A percentile compares a stretch with the other conserved stretches of the same genome.
phyloP scores from a whole-genome alignment of 305 asterid genomes.

The Fraxinus albicans region DNA sequence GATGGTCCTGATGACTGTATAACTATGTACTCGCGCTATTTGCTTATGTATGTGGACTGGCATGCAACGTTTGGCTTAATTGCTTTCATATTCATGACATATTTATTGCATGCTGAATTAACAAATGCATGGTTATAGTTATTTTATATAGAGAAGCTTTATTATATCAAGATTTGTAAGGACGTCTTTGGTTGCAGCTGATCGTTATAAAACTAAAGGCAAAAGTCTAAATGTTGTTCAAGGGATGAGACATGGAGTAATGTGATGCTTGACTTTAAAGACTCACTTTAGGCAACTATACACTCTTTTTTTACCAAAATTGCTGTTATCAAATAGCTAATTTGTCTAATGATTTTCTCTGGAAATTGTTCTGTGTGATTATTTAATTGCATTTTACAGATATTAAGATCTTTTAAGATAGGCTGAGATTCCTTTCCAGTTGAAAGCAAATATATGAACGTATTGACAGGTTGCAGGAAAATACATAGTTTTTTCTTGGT shows the following conservation, averaged over 20 bases:
- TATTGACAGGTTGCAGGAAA: conserved; percentile 5
- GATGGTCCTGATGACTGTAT: not conserved
- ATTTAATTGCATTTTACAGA: not conserved
- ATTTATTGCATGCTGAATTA: not conserved
- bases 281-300: not conserved
- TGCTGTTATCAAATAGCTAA: not conserved
- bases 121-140: not conserved
- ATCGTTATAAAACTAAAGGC: not conserved
- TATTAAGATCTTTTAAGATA: not conserved
- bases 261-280: not conserved
- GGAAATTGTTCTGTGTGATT: not conserved
- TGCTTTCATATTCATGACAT: not conserved
- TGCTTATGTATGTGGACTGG: not conserved
- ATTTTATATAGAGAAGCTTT: not conserved
- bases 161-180: not conserved
- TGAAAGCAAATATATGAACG: not conserved
- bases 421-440: not conserved
- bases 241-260: not conserved
- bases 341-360: not conserved
- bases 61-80: not conserved
- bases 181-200: not conserved
- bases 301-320: not conserved
- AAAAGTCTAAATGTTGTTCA: not conserved
- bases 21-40: not conserved
- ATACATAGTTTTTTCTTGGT: conserved; percentile 17